phyloP scores from a whole-genome alignment of 2,329 filamentous ascomycete species.

The Periconia digitata region DNA sequence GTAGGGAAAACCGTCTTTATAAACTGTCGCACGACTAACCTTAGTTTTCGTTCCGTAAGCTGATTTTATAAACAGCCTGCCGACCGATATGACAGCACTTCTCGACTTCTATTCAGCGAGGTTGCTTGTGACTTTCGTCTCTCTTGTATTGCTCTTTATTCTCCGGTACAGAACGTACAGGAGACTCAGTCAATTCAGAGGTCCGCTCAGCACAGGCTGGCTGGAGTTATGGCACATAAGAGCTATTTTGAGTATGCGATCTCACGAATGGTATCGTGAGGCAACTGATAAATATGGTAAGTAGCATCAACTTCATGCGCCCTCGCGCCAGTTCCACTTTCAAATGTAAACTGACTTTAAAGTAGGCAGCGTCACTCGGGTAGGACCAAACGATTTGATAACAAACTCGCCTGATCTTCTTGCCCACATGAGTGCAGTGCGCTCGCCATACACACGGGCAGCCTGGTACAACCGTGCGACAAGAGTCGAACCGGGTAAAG shows the following conservation, averaged over 20 bases:
- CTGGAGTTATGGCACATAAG: constrained; percentile 24
- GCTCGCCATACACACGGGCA: constrained; percentile 43
- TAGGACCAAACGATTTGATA: constrained; percentile 52
- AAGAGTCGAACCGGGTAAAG: constrained; percentile 52
- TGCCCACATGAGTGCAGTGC: constrained; percentile 44
- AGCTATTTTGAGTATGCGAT: constrained; percentile 15
- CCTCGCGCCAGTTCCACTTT: neutral
- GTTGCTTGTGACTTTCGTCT: neutral
- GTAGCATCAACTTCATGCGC: neutral
- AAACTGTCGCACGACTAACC: too few species aligned
- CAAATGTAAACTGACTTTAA: neutral
- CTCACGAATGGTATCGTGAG: constrained; percentile 21
- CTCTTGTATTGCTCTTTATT: neutral
- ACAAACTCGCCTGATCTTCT: constrained; percentile 51
- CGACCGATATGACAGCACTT: neutral
- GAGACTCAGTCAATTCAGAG: constrained; percentile 14
- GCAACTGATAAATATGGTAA: constrained; percentile 28
- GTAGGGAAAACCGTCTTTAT: too few species aligned
- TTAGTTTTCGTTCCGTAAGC: too few species aligned
- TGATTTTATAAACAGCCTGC: too few species aligned
- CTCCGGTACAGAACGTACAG: neutral
- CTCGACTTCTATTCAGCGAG: neutral
- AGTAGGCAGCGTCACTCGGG: constrained; percentile 44
- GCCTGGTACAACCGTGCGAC: constrained; percentile 32
- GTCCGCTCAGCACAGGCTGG: constrained; percentile 25